Evolutionary conservation across 2,329 filamentous ascomycete genomes (phyloP).

Genomic region (Botryosphaeria dothidea): DNA sequence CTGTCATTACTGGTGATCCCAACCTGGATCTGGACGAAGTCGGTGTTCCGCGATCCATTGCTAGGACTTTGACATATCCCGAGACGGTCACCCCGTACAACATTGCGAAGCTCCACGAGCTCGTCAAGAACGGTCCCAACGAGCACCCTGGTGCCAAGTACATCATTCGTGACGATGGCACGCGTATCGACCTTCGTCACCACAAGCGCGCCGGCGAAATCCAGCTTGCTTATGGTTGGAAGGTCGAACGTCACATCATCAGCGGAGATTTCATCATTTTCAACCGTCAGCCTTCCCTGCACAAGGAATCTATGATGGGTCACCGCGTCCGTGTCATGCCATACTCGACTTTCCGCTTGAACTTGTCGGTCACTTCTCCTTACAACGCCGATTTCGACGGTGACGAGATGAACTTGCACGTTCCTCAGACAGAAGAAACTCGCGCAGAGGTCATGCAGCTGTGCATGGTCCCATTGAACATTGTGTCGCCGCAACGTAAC

Average conservation of each 20-base stretch:
- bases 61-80: conserved; percentile 89
- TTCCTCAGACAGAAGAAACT: conserved; percentile 95
- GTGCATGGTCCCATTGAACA: conserved; percentile 97
- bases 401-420: conserved; percentile 99
- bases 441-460: conserved; percentile 91
- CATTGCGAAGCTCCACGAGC: conserved; percentile 83
- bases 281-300: conserved; percentile 97
- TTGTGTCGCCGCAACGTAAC: conserved; percentile 96
- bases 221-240: conserved; percentile 93
- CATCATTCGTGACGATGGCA: conserved; percentile 90
- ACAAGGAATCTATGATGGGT: conserved; percentile 99
- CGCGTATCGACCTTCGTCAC: conserved; percentile 91
- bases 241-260: conserved; percentile 94
- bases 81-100: conserved; percentile 98
- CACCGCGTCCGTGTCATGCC: conserved; percentile 98
- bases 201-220: conserved; percentile 86
- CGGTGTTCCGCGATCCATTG: conserved; percentile 91
- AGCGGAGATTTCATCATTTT: conserved; percentile 99
- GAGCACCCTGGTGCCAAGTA: conserved; percentile 96
- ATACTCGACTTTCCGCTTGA: conserved; percentile 97
- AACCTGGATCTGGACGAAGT: conserved; percentile 97
- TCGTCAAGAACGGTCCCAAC: conserved; percentile 91
- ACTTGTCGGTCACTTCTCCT: conserved; percentile 94
- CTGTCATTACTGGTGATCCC: conserved; percentile 97
- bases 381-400: conserved; percentile 99